Percentiles rank a stretch among this genome's conserved stretches.
Conservation (phyloP, 2,329 filamentous ascomycete genomes). For the Spiromastix sp. region DNA sequence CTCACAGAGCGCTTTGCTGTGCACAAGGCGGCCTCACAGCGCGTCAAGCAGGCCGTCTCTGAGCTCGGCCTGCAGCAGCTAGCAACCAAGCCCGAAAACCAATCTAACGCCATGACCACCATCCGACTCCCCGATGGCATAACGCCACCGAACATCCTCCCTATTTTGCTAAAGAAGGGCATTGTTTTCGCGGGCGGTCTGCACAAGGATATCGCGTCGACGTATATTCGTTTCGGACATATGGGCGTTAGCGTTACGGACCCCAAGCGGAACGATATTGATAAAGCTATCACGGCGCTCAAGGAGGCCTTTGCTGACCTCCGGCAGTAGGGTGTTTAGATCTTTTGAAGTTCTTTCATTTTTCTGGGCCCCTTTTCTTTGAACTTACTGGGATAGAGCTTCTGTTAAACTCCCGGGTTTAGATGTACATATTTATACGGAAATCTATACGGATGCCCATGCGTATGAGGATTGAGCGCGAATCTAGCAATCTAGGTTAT, state of each 20-base stretch:
- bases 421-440: no score
- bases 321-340: no score
- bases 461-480: no score
- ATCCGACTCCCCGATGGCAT: conserved; percentile 86
- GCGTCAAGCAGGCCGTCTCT: conserved; percentile 72
- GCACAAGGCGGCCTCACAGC: conserved; percentile 70
- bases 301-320: conserved; percentile 64
- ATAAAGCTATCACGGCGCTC: conserved; percentile 70
- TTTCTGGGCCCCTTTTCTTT: no score
- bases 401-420: no score
- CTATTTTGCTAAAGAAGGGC: conserved; percentile 72
- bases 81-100: conserved; percentile 73
- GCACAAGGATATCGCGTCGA: conserved; percentile 88
- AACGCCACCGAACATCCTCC: conserved; percentile 70
- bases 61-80: conserved; percentile 81
- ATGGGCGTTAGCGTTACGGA: conserved; percentile 94
- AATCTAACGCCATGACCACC: conserved; percentile 96
- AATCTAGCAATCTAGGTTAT: no score
- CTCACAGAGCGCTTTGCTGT: conserved; percentile 72
- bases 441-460: no score
- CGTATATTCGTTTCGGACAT: conserved; percentile 92
- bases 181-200: conserved; percentile 92
- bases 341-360: no score
- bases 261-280: conserved; percentile 66
- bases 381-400: no score